Evolutionary conservation across 2,329 filamentous ascomycete species (phyloP).

Genomic region (Colletotrichum navitas): DNA sequence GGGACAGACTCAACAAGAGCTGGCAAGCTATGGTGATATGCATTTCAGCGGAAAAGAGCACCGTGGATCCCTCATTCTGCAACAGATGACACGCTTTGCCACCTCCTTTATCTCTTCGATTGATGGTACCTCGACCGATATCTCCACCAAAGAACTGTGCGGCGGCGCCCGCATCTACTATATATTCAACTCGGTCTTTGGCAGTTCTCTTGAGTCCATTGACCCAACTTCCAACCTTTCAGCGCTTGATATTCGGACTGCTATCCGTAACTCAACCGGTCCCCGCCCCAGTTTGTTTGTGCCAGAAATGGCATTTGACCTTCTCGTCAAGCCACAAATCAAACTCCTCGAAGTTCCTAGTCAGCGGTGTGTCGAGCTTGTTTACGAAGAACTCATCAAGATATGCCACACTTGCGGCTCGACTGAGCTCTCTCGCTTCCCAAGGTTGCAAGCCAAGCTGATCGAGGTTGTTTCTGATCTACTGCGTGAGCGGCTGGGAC

Average conservation of each 20-base stretch:
- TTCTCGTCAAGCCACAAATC: constrained; percentile 98
- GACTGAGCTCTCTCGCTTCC: constrained; percentile 91
- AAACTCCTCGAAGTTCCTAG: constrained; percentile 95
- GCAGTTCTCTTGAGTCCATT: constrained; percentile 94
- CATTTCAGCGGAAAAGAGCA: constrained; percentile 98
- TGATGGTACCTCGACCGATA: constrained; percentile 97
- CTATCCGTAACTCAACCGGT: constrained; percentile 97
- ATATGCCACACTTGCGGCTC: constrained; percentile 99
- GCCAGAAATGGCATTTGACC: constrained; percentile 95
- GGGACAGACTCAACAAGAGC: constrained; percentile 99
- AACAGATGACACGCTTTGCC: constrained; percentile 98
- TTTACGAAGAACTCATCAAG: constrained; percentile 99
- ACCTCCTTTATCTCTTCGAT: constrained; percentile 99
- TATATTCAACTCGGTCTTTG: constrained; percentile 99
- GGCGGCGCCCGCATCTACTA: constrained; percentile 97
- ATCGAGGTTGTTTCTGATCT: constrained; percentile 99
- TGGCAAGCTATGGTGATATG: constrained; percentile 97
- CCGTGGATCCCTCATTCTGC: constrained; percentile 91
- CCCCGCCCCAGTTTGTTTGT: constrained; percentile 96
- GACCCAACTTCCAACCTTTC: constrained; percentile 97
- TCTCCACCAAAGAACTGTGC: constrained; percentile 97
- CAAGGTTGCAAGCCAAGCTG: constrained; percentile 92
- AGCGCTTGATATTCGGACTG: constrained; percentile 93
- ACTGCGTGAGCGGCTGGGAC: constrained; percentile 89
- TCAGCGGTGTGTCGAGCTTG: constrained; percentile 95